Percentiles rank a stretch among this genome's conserved stretches.
These are phyloP conservation scores for Astrocystis sublimbata DNA, from an alignment of 495 filamentous ascomycete genomes.

Conservation along the genomic window DNA sequence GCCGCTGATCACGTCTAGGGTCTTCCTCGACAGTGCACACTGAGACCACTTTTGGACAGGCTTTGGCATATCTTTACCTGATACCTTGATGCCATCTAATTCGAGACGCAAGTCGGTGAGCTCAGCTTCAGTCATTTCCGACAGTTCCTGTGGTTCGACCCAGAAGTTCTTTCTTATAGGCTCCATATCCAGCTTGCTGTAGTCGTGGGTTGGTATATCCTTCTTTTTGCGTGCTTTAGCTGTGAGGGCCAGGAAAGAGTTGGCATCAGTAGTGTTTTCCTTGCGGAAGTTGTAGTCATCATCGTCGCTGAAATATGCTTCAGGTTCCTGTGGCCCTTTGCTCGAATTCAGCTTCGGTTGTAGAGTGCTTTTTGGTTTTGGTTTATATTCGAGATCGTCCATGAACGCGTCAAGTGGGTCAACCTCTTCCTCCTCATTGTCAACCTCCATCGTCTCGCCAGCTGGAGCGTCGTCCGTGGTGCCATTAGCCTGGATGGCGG, in stretches of 20 bases:
- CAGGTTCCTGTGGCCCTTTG: slow-evolving; percentile 60
- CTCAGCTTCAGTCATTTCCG: slow-evolving; percentile 84
- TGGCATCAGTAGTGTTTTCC: slow-evolving; percentile 74
- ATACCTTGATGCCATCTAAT: slow-evolving; percentile 92
- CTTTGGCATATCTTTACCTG: slow-evolving; percentile 81
- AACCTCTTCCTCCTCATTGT: slow-evolving; percentile 71
- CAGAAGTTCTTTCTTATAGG: slow-evolving; percentile 93
- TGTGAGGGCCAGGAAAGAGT: slow-evolving; percentile 78
- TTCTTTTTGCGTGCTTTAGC: slow-evolving; percentile 91
- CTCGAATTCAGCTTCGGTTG: slow-evolving; percentile 17
- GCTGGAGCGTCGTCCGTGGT: slow-evolving; percentile 19
- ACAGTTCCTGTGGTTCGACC: slow-evolving; percentile 80
- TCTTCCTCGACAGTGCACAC: slow-evolving; percentile 83
- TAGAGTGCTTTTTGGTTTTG: slow-evolving; percentile 24
- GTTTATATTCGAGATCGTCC: slow-evolving; percentile 65
- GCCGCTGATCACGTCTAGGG: slow-evolving; percentile 80
- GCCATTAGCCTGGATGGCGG: slow-evolving; percentile 28
- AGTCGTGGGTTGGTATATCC: slow-evolving; percentile 84
- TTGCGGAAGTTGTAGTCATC: slow-evolving; percentile 77
- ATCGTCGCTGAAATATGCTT: slow-evolving; percentile 84
- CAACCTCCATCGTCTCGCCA: slow-evolving; percentile 38
- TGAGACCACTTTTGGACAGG: slow-evolving; percentile 97
- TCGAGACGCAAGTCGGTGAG: slow-evolving; percentile 78
- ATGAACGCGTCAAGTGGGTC: slow-evolving; percentile 98
- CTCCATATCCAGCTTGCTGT: slow-evolving; percentile 79